Evolutionary conservation across 306 rosid species (phyloP).

Genomic region (Myrica gale): DNA sequence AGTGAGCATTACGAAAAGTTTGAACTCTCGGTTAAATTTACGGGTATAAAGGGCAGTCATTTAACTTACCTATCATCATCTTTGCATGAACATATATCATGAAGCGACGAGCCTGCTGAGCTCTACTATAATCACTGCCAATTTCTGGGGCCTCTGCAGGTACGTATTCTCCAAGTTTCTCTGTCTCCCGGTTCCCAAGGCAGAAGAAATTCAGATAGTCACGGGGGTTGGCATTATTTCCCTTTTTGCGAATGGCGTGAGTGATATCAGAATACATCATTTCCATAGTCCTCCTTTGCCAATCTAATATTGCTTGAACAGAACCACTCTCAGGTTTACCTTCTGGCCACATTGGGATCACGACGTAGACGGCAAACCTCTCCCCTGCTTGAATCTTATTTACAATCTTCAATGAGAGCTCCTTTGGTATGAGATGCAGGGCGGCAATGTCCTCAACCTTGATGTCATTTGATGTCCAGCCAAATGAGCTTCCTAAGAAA

Average conservation of each 20-base stretch:
- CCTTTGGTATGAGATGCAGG: constrained; percentile 78
- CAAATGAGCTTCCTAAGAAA: constrained; percentile 84
- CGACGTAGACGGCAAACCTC: constrained; percentile 66
- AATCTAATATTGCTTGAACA: constrained; percentile 79
- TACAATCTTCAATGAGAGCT: constrained; percentile 71
- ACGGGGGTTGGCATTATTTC: constrained; percentile 44
- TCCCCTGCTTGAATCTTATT: constrained; percentile 82
- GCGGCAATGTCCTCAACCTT: constrained; percentile 65
- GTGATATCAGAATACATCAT: constrained; percentile 81
- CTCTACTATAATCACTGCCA: constrained; percentile 53
- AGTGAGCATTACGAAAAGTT: too few relatives aligned
- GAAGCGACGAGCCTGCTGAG: constrained; percentile 66
- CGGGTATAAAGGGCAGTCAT: background rate
- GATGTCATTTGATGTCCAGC: constrained; percentile 55
- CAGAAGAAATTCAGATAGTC: constrained; percentile 76
- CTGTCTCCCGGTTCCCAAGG: constrained; percentile 65
- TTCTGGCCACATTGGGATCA: constrained; percentile 96
- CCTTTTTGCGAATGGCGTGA: constrained; percentile 50
- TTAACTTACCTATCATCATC: constrained; percentile 82
- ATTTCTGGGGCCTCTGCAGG: constrained; percentile 62
- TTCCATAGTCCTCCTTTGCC: constrained; percentile 82
- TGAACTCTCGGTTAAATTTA: background rate
- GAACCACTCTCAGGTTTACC: constrained; percentile 79
- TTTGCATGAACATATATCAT: constrained; percentile 97
- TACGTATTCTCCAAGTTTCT: constrained; percentile 32